A percentile compares a stretch with the other conserved stretches of the same genome.
phyloP scores from a whole-genome alignment of 2,329 filamentous ascomycete genomes.

The Claviceps cyperi region DNA sequence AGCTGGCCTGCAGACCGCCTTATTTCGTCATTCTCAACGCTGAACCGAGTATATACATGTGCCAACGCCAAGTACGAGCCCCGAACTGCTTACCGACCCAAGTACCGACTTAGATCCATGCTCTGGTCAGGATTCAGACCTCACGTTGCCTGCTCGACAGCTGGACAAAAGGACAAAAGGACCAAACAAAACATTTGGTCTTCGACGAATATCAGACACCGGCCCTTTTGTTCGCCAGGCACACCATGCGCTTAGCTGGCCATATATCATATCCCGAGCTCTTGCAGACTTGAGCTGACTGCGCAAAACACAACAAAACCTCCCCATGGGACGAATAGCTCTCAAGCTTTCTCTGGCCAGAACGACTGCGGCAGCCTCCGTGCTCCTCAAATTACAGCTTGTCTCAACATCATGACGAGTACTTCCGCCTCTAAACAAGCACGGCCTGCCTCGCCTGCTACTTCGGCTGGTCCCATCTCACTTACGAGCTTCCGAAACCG shows the following conservation, averaged over 20 bases:
- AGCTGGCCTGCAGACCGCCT: conserved; percentile 3
- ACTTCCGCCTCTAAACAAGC: conserved; percentile 16
- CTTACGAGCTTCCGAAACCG: conserved; percentile 19
- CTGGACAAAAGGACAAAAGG: neutral
- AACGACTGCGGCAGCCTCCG: conserved; percentile 6
- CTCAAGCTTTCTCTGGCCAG: neutral
- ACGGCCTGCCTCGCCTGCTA: conserved; percentile 15
- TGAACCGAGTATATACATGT: neutral
- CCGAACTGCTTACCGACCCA: neutral
- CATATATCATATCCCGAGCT: conserved; percentile 1
- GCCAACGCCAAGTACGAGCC: neutral
- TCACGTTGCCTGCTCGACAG: neutral
- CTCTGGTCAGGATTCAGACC: neutral
- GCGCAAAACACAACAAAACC: neutral
- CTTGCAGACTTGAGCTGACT: conserved; percentile 4
- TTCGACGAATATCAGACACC: neutral
- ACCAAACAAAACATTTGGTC: neutral
- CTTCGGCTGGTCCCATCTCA: conserved; percentile 12
- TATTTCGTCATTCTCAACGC: neutral
- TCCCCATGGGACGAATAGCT: conserved; percentile 1
- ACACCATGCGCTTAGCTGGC: conserved; percentile 6
- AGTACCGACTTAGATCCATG: no score
- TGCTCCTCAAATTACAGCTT: neutral
- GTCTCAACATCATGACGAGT: conserved; percentile 14
- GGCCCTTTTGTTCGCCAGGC: neutral